Evolutionary conservation across 164 flowering plant species (phyloP).

Genomic region (Taxillus chinensis): DNA sequence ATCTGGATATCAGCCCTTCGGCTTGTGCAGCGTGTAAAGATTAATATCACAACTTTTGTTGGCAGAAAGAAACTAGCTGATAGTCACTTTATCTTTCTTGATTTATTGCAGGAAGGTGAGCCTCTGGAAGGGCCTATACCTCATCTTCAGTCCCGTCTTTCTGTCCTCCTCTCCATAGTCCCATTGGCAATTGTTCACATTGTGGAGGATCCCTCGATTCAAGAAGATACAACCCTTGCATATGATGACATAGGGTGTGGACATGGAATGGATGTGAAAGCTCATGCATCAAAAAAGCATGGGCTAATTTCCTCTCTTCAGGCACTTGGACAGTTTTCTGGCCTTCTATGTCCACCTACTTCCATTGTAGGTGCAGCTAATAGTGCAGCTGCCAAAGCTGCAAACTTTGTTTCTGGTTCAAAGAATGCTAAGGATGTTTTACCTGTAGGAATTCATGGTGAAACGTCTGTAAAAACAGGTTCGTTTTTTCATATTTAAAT

Average conservation of each 20-base stretch:
- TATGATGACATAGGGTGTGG: slow-evolving; percentile 12
- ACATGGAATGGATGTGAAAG: slow-evolving; percentile 16
- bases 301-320: slow-evolving; percentile 66
- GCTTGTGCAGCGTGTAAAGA: slow-evolving; percentile 83
- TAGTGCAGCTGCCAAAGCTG: slow-evolving; percentile 75
- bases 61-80: slow-evolving; percentile 3
- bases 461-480: slow-evolving; percentile 35
- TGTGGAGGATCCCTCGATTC: slow-evolving; percentile 34
- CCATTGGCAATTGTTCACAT: slow-evolving; percentile 63
- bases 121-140: slow-evolving; percentile 90
- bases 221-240: slow-evolving; percentile 10
- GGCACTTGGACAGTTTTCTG: slow-evolving; percentile 58
- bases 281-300: slow-evolving; percentile 18
- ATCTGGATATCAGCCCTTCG: slow-evolving; percentile 84
- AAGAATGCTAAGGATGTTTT: slow-evolving; percentile 28
- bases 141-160: slow-evolving; percentile 80
- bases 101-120: slow-evolving; percentile 67
- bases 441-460: slow-evolving; percentile 18
- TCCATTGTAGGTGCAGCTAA: slow-evolving; percentile 50
- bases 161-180: slow-evolving; percentile 63
- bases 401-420: slow-evolving; percentile 30
- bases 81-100: slow-evolving; percentile 10
- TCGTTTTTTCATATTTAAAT: neutral
- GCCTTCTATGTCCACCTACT: slow-evolving; percentile 61
- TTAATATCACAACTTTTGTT: slow-evolving; percentile 7